Evolutionary conservation across 495 filamentous ascomycete genomes (phyloP).

Genomic region (Penicillium waksmanii): DNA sequence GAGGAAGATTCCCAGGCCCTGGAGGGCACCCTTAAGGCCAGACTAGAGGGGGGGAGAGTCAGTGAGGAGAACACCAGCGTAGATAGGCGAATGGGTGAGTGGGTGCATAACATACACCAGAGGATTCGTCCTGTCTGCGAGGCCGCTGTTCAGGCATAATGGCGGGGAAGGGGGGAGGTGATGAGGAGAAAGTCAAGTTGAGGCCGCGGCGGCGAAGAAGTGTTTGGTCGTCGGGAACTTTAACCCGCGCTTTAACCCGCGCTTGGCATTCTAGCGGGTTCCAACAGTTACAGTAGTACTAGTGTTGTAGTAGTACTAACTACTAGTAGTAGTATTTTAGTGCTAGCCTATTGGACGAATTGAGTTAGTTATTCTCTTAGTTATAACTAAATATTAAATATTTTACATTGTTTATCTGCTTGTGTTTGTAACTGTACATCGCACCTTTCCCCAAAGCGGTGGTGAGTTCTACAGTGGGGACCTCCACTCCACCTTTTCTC

Average conservation of each 20-base stretch:
- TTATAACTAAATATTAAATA: too few species aligned
- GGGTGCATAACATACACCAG: conserved; percentile 36
- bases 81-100: background rate
- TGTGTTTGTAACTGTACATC: too few species aligned
- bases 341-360: too few species aligned
- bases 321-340: too few species aligned
- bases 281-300: background rate
- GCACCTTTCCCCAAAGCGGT: background rate
- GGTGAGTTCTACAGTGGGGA: background rate
- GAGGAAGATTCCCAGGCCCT: conserved; percentile 73
- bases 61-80: conserved; percentile 14
- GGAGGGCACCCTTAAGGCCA: conserved; percentile 58
- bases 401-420: too few species aligned
- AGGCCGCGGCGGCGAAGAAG: conserved; percentile 31
- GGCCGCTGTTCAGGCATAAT: conserved; percentile 51
- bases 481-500: too few species aligned
- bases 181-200: conserved; percentile 24
- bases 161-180: conserved; percentile 18
- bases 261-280: conserved; percentile 27
- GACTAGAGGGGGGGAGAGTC: conserved; percentile 42
- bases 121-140: conserved; percentile 43
- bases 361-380: too few species aligned
- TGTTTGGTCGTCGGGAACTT: conserved; percentile 20
- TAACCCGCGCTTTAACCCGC: conserved; percentile 26
- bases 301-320: background rate